Conservation (phyloP, 768 basidiomycete species). For the Tricholoma hemisulphureum region DNA sequence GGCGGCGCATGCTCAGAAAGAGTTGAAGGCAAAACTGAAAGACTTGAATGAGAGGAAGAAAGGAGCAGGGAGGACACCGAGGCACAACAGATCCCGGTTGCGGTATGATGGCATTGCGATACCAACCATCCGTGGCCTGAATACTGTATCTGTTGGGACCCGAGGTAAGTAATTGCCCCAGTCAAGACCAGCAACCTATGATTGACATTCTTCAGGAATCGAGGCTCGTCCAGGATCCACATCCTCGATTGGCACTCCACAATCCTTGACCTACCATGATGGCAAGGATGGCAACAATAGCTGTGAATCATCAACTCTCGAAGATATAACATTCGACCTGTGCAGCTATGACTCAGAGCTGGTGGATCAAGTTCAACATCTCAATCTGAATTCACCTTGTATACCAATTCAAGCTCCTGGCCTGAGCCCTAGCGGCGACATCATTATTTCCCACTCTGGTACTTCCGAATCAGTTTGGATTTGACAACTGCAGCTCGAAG, state of each 20-base stretch:
- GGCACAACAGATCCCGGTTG: background rate
- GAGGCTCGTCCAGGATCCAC: background rate
- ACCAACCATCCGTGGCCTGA: background rate
- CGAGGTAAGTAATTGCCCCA: background rate
- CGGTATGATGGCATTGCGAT: background rate
- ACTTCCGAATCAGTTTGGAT: background rate
- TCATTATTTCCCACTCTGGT: background rate
- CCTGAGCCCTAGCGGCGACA: background rate
- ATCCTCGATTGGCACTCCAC: background rate
- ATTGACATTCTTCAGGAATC: too few species aligned
- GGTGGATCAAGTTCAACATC: background rate
- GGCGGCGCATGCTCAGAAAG: too few species aligned
- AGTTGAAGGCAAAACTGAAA: too few species aligned
- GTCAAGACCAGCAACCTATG: too few species aligned
- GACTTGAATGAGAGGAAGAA: conserved; percentile 1
- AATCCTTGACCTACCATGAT: background rate
- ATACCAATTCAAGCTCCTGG: background rate
- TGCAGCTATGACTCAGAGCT: background rate
- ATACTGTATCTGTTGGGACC: background rate
- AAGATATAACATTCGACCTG: background rate
- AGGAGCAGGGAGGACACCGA: background rate
- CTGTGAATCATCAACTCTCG: background rate
- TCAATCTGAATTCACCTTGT: background rate
- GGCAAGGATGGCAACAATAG: background rate
- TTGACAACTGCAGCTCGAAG: background rate